phyloP scores from a whole-genome alignment of 164 flowering plant species.

The Tetrastigma voinierianum region DNA sequence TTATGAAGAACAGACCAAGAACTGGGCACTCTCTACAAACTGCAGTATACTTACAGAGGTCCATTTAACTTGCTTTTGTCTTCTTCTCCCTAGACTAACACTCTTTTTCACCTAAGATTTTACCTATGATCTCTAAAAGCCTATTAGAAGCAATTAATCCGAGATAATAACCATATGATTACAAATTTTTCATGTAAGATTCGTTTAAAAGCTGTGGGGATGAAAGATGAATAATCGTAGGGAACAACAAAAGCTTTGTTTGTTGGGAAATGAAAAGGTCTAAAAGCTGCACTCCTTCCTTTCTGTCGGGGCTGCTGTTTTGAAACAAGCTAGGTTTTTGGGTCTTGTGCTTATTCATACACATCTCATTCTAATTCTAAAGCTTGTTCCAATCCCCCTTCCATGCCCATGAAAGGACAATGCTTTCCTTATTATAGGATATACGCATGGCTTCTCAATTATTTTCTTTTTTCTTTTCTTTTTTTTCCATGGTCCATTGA shows the following conservation, averaged over 20 bases:
- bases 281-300: constrained; percentile 75
- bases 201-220: background rate
- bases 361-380: no score
- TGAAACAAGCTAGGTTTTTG: constrained; percentile 37
- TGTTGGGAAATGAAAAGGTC: constrained; percentile 75
- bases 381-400: no score
- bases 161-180: constrained; percentile 16
- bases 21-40: constrained; percentile 55
- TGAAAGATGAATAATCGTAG: background rate
- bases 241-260: constrained; percentile 30
- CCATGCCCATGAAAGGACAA: constrained; percentile 8
- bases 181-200: background rate
- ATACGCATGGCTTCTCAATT: no score
- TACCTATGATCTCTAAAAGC: background rate
- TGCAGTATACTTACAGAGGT: constrained; percentile 53
- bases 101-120: background rate
- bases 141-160: constrained; percentile 5
- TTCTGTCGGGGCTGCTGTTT: constrained; percentile 66
- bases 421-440: constrained; percentile 1
- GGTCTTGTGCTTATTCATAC: constrained; percentile 23
- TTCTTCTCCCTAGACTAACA: background rate
- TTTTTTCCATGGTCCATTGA: no score
- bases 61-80: constrained; percentile 5
- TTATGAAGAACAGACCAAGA: constrained; percentile 57
- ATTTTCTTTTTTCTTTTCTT: no score